Percentiles rank a stretch among this genome's conserved stretches.
phyloP scores from a whole-genome alignment of 1,284 basidiomycete genomes.

The Coniferiporia sulphurascens region DNA sequence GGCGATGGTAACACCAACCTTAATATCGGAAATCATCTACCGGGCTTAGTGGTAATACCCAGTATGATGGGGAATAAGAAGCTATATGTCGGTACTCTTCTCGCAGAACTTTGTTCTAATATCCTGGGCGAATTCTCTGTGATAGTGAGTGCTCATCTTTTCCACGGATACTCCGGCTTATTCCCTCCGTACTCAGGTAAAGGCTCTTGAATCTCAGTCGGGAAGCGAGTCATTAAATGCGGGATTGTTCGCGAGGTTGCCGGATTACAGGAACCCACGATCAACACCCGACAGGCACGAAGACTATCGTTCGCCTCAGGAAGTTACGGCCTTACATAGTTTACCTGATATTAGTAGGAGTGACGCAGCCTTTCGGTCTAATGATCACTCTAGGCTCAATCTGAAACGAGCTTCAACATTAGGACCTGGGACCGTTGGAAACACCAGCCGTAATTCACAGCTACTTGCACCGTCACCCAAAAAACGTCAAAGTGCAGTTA shows the following conservation, averaged over 20 bases:
- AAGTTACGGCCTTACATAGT: constrained; percentile 3
- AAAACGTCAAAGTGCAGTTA: constrained; percentile 59
- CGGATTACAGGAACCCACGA: constrained; percentile 5
- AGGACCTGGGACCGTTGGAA: constrained; percentile 30
- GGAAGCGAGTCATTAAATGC: constrained; percentile 33
- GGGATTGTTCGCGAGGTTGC: constrained; percentile 29
- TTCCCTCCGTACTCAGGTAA: constrained; percentile 24
- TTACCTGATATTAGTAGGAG: constrained; percentile 2
- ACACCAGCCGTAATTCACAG: constrained; percentile 45
- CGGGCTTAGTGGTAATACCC: constrained; percentile 69
- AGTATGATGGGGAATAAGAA: constrained; percentile 76
- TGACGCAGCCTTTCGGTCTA: constrained; percentile 5
- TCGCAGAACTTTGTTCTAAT: constrained; percentile 82
- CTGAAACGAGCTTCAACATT: constrained; percentile 53
- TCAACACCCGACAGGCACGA: constrained; percentile 8
- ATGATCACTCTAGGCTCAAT: constrained; percentile 24
- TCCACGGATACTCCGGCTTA: constrained; percentile 10
- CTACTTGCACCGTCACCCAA: constrained; percentile 41
- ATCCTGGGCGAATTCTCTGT: constrained; percentile 79
- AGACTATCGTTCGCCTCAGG: background rate
- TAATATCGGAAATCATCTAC: constrained; percentile 51
- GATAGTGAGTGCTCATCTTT: constrained; percentile 45
- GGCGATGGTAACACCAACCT: constrained; percentile 52
- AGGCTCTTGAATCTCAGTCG: constrained; percentile 31
- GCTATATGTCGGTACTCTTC: constrained; percentile 77